Evolutionary conservation across 805 yeast genomes (phyloP), one percentile per base, ranked within the genome.

Genomic region (Saccharomycodes ludwigii): DNA sequence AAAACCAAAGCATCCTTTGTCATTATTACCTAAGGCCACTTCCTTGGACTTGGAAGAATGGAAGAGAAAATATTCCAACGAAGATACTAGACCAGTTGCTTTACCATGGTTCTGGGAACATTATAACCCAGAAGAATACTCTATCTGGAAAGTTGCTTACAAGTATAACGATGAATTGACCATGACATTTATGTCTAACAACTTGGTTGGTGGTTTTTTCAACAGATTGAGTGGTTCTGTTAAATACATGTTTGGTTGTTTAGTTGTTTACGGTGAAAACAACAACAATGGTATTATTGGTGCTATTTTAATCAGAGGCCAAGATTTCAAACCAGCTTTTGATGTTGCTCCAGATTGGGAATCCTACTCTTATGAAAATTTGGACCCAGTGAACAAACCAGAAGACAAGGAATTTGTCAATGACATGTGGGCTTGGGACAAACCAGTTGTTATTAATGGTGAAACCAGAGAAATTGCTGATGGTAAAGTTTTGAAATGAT

Each of bases 341-440:
- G 81, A 88, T 44, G 97, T 91, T 61, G 98, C 97, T 56, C 96
- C 98, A 62, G 98, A 91, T 67, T 85, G 94, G 94, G 97, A 88
- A 68, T 83, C 95, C 30, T 88, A 83, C 68, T 56, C 58, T 38
- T 84, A 72, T 80, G 65, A 73, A 56, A 76, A 82, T 68, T 69
- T 88, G 54, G 96, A 88, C 50, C n/a, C n/a, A n/a, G n/a, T n/a
- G n/a, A n/a, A n/a, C n/a, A n/a, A n/a, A n/a, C n/a, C n/a, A 46
- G 91, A 73, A 56, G 82, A 71, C 69, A 77, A 70, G 63, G 81
- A 68, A 42, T 82, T 83, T 54, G 61, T 91, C 50, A 69, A 81
- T 63, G 82, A 85, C 74, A 69, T 85, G 77, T 83, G 94, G 78
- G 94, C 96, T 48, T 88, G 97, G 97, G 98, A 88, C 62, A 74